phyloP scores from a whole-genome alignment of 2,329 filamentous ascomycete genomes.

The Parascedosporium putredinis region DNA sequence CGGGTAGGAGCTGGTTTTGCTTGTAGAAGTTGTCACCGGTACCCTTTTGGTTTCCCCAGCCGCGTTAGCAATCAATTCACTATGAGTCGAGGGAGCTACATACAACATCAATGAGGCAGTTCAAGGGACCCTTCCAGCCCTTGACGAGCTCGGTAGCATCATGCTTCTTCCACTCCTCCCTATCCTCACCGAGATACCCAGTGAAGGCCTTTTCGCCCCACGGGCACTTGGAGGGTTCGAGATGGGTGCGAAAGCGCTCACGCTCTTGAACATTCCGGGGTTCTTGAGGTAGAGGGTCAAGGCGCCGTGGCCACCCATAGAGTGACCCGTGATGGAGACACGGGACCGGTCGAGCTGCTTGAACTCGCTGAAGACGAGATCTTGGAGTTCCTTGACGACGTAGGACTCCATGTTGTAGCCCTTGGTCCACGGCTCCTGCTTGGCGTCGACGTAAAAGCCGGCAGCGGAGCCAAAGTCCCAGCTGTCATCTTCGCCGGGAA shows the following conservation, averaged over 20 bases:
- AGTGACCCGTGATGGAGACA: constrained; percentile 84
- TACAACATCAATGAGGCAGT: constrained; percentile 80
- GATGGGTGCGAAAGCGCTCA: constrained; percentile 86
- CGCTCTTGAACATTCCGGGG: constrained; percentile 78
- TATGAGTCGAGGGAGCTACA: constrained; percentile 22
- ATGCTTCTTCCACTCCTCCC: constrained; percentile 73
- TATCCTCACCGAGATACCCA: constrained; percentile 76
- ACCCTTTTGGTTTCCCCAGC: constrained; percentile 40
- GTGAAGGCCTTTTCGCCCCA: constrained; percentile 95
- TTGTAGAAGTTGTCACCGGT: constrained; percentile 97
- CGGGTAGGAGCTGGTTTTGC: constrained; percentile 80
- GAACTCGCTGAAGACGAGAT: constrained; percentile 62
- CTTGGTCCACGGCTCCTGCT: constrained; percentile 57
- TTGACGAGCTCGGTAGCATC: constrained; percentile 86
- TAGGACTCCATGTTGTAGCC: constrained; percentile 96
- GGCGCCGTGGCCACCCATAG: constrained; percentile 95
- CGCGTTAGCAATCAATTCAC: background rate
- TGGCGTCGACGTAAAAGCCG: constrained; percentile 90
- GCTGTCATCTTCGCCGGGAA: constrained; percentile 73
- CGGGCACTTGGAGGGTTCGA: constrained; percentile 73
- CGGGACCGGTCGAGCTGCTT: constrained; percentile 55
- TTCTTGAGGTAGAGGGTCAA: constrained; percentile 87
- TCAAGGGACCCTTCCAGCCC: constrained; percentile 59
- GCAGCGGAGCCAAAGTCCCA: constrained; percentile 91
- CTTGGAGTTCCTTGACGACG: constrained; percentile 78